Percentiles rank a stretch among this genome's conserved stretches.
phyloP scores from a whole-genome alignment of 768 basidiomycete genomes.

The Suillus placidus region DNA sequence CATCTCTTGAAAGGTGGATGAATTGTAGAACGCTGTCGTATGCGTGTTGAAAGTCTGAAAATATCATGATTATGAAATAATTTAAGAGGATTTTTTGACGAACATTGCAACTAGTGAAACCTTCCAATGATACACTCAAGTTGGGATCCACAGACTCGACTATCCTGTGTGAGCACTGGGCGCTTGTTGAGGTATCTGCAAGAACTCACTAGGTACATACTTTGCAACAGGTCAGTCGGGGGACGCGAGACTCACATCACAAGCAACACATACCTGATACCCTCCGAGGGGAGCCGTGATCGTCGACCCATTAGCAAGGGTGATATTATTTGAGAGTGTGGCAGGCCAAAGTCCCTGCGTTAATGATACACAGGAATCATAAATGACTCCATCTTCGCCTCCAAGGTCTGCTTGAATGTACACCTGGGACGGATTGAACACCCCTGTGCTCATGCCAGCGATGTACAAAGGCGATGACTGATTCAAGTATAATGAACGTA shows the following conservation, averaged over 20 bases:
- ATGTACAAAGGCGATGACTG: slow-evolving; percentile 56
- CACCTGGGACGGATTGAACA: slow-evolving; percentile 44
- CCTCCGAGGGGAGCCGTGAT: slow-evolving; percentile 63
- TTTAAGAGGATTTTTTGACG: slow-evolving; percentile 13
- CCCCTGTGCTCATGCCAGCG: slow-evolving; percentile 36
- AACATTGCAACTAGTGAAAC: slow-evolving; percentile 63
- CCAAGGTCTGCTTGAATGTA: slow-evolving; percentile 66
- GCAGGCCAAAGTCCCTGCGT: slow-evolving; percentile 71
- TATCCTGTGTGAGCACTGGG: slow-evolving; percentile 23
- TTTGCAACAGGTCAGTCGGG: slow-evolving; percentile 27
- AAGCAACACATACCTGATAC: slow-evolving; percentile 49
- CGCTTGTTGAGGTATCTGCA: not conserved
- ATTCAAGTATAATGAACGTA: slow-evolving; percentile 59
- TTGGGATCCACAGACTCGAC: slow-evolving; percentile 67
- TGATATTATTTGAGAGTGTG: slow-evolving; percentile 46
- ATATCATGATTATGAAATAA: slow-evolving; percentile 1
- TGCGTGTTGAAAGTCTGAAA: slow-evolving; percentile 49
- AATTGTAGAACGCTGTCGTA: slow-evolving; percentile 57
- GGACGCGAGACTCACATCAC: slow-evolving; percentile 12
- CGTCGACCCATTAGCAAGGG: slow-evolving; percentile 67
- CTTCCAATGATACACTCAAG: slow-evolving; percentile 66
- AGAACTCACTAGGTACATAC: slow-evolving; percentile 45
- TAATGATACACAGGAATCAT: slow-evolving; percentile 66
- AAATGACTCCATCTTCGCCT: slow-evolving; percentile 68
- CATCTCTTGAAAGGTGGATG: slow-evolving; percentile 51